Base-by-base conservation (phyloP, 495 filamentous ascomycete genomes). In the Daldinia concentrica region DNA sequence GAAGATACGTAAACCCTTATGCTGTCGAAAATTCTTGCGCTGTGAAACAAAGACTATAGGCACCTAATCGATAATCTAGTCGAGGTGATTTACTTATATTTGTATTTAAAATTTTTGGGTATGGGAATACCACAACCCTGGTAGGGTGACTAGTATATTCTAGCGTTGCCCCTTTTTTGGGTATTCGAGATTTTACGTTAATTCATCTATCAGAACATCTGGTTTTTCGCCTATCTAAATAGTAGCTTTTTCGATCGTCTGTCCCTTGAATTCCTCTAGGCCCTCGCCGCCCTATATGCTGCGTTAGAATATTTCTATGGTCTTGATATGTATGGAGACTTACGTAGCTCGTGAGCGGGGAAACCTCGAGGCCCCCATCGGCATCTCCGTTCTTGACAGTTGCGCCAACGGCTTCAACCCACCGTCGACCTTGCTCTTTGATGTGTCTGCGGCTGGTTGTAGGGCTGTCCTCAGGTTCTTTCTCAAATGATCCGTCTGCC, bases 261-360 rank as follows among this genome's bases (percentile, higher is more conserved):
- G 87, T 54, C 87, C 90, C 69, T 88, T 87, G 64, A 94, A 82
- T 68, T 90, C 89, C 39, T 93, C 90, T 15, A 99, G 86, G 57
- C 94, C 94, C 81, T 99, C 95, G 70, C 96, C 95, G 66, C 89
- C 92, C 94, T 97, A 71, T 58, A 77, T 54, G 43, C 27, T 61
- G 57, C 66, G 79, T 85, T 77, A 83, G 80, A 58, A 61, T 54
- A 30, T 61, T 32, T 72, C 32, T 45, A 24, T 19, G 34, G n/a
- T 15, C 6, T 24, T 1, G 29, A 12, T 8, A 11, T 37, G 7
- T 15, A 69, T 54, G 37, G 56, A 48, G 66, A 89, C 93, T 87
- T 89, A 97, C 94, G 77, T 99, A 99, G 87, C 93, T 97, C 76
- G 95, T 91, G 78, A 97, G 82, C 22, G 95, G 96, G 68, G 93